Base-by-base conservation (phyloP, 2,329 filamentous ascomycete genomes). In the Aciculosporium take region DNA sequence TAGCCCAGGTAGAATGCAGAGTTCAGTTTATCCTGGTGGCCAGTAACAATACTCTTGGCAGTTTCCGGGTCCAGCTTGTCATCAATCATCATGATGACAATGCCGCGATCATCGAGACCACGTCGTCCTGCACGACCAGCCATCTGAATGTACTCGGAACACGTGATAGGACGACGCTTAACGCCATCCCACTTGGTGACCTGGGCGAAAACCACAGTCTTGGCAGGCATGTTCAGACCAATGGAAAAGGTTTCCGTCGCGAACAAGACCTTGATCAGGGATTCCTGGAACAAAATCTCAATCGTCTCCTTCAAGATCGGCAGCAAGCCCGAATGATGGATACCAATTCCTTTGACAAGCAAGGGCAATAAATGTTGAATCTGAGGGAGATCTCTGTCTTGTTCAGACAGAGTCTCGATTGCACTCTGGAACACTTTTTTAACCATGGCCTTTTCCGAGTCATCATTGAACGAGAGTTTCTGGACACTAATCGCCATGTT, bases 61-160 rank as follows among this genome's bases (percentile, higher is more conserved):
- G 82, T 79, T 2, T 85, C 79, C 1, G 91, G 91, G 55, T 98
- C 91, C 67, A 98, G 89, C 65, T 91, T 86, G 60, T 93, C 84
- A 56, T 93, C 83, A 47, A 98, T 84, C 89, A 98, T 96, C 86
- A 98, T 96, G 59, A 98, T 96, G 51, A 98, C 91, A 52, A 96
- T 93, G 73, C 91, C 91, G 49, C 91, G 83, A 47, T 95, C 88
- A 66, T 98, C 91, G 41, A 98, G 81, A 64, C 91, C 91, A 76
- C 91, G 81, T 72, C 91, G 84, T 57, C 91, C 91, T 45, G 91
- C 91, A 63, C 91, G 84, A 46, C 91, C 91, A 41, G 91, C 94
- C 91, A 98, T 98, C 59, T 98, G 91, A 40, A 98, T 85, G 61
- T 96, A 98, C 55, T 98, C 91, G 9, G 86, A 94, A 2, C 87